phyloP scores from a whole-genome alignment of 2,329 filamentous ascomycete genomes.

The Atkinsonella hypoxylon region DNA sequence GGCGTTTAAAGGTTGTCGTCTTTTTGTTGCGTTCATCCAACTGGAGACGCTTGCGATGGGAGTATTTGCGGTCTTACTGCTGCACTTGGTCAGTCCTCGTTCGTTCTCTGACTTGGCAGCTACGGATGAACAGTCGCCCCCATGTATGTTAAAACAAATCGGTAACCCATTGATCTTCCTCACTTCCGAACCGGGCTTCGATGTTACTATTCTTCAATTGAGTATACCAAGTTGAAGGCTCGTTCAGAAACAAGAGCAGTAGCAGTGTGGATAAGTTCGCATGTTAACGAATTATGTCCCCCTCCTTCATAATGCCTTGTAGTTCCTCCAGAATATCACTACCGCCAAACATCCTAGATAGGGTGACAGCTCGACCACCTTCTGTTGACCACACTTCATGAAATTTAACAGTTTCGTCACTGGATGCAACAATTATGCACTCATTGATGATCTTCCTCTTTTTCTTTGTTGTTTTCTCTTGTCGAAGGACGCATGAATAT shows the following conservation, averaged over 20 bases:
- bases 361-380: slow-evolving; percentile 38
- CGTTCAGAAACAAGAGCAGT: not conserved
- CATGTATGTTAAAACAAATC: no score
- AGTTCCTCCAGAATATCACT: slow-evolving; percentile 76
- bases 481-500: slow-evolving; percentile 48
- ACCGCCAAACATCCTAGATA: slow-evolving; percentile 57
- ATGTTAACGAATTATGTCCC: slow-evolving; percentile 54
- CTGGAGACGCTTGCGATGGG: not conserved
- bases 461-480: slow-evolving; percentile 14
- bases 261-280: not conserved
- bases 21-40: not conserved
- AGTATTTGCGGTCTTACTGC: no score
- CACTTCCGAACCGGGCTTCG: not conserved
- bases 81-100: not conserved
- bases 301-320: slow-evolving; percentile 67
- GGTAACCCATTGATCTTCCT: not conserved
- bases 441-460: slow-evolving; percentile 21
- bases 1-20: not conserved
- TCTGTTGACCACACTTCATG: slow-evolving; percentile 82
- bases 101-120: not conserved
- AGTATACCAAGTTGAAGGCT: not conserved
- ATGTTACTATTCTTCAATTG: not conserved
- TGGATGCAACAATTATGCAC: slow-evolving; percentile 83
- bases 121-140: not conserved
- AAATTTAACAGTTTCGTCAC: slow-evolving; percentile 87